Evolutionary conservation across 192 early-diverging fungal species (phyloP).

Genomic region (Coemansia asiatica): DNA sequence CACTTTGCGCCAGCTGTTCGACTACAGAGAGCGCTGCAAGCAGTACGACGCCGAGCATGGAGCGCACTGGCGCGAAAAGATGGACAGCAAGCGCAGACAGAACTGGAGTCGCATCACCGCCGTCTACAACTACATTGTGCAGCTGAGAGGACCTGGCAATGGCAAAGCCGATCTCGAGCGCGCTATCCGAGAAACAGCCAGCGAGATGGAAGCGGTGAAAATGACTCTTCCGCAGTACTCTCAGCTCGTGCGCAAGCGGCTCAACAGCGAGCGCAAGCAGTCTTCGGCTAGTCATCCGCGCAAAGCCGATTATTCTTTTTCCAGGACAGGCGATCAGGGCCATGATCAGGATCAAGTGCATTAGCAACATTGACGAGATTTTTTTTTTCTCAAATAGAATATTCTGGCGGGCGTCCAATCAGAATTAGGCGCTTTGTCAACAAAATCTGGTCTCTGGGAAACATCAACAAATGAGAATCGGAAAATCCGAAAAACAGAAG

Average conservation of each 20-base stretch:
- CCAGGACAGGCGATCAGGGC: neutral
- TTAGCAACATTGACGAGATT: neutral
- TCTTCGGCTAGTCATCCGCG: neutral
- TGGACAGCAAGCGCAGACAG: constrained; percentile 43
- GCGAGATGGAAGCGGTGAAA: constrained; percentile 27
- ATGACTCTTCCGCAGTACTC: constrained; percentile 39
- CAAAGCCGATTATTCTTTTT: neutral
- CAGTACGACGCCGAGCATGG: constrained; percentile 28
- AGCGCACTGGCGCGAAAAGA: constrained; percentile 39
- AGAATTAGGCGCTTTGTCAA: neutral
- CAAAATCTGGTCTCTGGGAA: neutral
- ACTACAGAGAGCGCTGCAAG: constrained; percentile 25
- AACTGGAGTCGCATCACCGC: constrained; percentile 51
- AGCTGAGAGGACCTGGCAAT: constrained; percentile 26
- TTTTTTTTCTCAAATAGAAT: neutral
- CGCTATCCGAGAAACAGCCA: constrained; percentile 16
- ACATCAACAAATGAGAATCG: constrained; percentile 1
- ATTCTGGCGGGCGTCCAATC: neutral
- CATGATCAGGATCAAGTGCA: neutral
- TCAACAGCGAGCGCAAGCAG: constrained; percentile 26
- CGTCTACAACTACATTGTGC: constrained; percentile 33
- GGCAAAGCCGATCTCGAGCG: constrained; percentile 23
- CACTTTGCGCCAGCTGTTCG: constrained; percentile 30
- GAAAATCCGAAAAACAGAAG: constrained; percentile 6
- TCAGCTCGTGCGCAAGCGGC: constrained; percentile 33